These are phyloP conservation scores for Pythium apleroticum DNA, from an alignment of 352 stramenopile genomes.

Conservation along the genomic window DNA sequence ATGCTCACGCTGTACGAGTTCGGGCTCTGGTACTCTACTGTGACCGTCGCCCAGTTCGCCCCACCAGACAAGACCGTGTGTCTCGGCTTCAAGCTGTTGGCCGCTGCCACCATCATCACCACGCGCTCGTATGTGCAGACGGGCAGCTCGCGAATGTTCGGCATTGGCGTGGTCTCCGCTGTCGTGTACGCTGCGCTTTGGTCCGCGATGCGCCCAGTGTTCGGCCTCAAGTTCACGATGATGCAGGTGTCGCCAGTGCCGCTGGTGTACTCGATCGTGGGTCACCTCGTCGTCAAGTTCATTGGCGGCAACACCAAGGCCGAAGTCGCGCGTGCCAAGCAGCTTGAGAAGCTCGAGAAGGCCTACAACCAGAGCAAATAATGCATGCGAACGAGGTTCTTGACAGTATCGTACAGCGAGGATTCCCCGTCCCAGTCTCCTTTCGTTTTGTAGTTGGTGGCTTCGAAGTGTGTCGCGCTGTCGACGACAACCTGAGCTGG, in stretches of 20 bases:
- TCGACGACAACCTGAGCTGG: too few species aligned
- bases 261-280: constrained; percentile 39
- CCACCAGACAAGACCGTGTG: constrained; percentile 26
- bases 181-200: constrained; percentile 42
- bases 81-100: constrained; percentile 42
- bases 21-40: constrained; percentile 36
- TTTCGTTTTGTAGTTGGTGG: too few species aligned
- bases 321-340: constrained; percentile 44
- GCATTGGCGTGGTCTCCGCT: constrained; percentile 37
- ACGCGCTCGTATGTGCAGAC: constrained; percentile 40
- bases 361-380: constrained; percentile 24
- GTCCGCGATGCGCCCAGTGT: constrained; percentile 27
- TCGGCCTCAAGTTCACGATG: constrained; percentile 36
- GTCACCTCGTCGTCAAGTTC: constrained; percentile 30
- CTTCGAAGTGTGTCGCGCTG: too few species aligned
- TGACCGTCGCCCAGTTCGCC: constrained; percentile 15
- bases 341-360: constrained; percentile 56
- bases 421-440: too few species aligned
- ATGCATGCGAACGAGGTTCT: background rate
- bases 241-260: constrained; percentile 43
- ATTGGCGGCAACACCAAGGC: constrained; percentile 56
- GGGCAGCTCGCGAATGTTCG: constrained; percentile 22
- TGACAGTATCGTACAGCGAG: background rate
- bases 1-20: constrained; percentile 43
- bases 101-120: constrained; percentile 35